These are phyloP conservation scores for Colletotrichum brevisporum DNA, from an alignment of 2,329 filamentous ascomycete genomes.

Conservation along the genomic window DNA sequence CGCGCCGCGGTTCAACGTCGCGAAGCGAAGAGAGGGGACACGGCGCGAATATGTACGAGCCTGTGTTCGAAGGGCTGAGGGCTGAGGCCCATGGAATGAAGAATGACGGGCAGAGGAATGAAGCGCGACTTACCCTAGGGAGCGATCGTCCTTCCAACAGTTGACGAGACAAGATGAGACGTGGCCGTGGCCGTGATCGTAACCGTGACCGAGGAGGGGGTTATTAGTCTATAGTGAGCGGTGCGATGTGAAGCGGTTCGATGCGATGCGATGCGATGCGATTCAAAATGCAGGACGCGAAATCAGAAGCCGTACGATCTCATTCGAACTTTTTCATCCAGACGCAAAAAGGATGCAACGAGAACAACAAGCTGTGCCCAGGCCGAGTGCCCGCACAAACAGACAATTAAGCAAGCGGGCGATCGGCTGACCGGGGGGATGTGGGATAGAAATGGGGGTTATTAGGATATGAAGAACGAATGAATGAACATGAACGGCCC, in stretches of 20 bases:
- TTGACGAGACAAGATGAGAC: slow-evolving; percentile 15
- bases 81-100: slow-evolving; percentile 28
- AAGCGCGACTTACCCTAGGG: slow-evolving; percentile 31
- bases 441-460: slow-evolving; percentile 20
- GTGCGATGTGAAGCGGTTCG: not conserved
- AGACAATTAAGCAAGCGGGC: slow-evolving; percentile 17
- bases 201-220: slow-evolving; percentile 11
- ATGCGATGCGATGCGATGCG: slow-evolving; percentile 20
- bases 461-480: slow-evolving; percentile 37
- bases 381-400: slow-evolving; percentile 16
- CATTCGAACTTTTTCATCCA: slow-evolving; percentile 40
- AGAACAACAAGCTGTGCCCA: not conserved
- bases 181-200: not conserved
- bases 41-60: slow-evolving; percentile 28
- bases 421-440: slow-evolving; percentile 19
- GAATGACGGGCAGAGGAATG: slow-evolving; percentile 34
- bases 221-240: slow-evolving; percentile 40
- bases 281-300: slow-evolving; percentile 16
- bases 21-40: slow-evolving; percentile 10
- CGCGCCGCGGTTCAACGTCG: slow-evolving; percentile 22
- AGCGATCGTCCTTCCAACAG: slow-evolving; percentile 8
- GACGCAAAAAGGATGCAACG: slow-evolving; percentile 30
- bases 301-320: slow-evolving; percentile 38
- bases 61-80: slow-evolving; percentile 16
- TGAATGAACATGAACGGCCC: slow-evolving; percentile 25